phyloP scores from a whole-genome alignment of 441 rosid species.

The Eutrema salsugineum region DNA sequence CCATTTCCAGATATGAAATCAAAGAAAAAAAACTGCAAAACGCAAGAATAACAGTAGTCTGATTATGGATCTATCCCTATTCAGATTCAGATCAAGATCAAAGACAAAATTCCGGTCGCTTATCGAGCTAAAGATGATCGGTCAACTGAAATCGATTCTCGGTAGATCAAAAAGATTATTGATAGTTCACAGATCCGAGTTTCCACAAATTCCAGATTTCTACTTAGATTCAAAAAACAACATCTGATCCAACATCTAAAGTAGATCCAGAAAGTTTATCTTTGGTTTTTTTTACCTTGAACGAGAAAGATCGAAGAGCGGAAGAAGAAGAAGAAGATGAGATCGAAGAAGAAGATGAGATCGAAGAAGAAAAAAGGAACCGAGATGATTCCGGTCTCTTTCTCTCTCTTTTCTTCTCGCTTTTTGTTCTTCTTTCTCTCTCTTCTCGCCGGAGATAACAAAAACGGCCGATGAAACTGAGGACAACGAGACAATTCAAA shows the following conservation, averaged over 20 bases:
- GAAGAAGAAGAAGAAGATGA: constrained; percentile 15
- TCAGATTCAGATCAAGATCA: neutral
- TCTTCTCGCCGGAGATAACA: constrained; percentile 29
- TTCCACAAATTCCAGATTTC: constrained; percentile 13
- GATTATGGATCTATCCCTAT: constrained; percentile 13
- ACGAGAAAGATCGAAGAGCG: constrained; percentile 7
- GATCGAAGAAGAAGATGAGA: constrained; percentile 25
- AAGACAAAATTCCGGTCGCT: neutral
- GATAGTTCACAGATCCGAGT: constrained; percentile 10
- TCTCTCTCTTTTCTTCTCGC: constrained; percentile 16
- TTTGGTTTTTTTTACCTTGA: constrained; percentile 12
- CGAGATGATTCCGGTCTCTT: constrained; percentile 5
- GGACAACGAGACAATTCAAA: constrained; percentile 30
- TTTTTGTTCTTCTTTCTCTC: constrained; percentile 17
- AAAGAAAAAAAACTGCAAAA: neutral
- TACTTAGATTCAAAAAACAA: neutral
- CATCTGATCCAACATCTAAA: constrained; percentile 20
- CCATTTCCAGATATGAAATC: constrained; percentile 4
- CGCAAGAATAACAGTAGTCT: neutral
- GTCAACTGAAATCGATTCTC: constrained; percentile 17
- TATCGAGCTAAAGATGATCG: constrained; percentile 13
- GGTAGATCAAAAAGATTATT: neutral
- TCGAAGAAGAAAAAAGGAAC: constrained; percentile 7
- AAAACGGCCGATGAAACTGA: constrained; percentile 20
- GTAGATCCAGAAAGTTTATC: constrained; percentile 14